A percentile compares a stretch with the other conserved stretches of the same genome.
Conservation (phyloP, 2,329 filamentous ascomycete species). For the Penicillium paneum region DNA sequence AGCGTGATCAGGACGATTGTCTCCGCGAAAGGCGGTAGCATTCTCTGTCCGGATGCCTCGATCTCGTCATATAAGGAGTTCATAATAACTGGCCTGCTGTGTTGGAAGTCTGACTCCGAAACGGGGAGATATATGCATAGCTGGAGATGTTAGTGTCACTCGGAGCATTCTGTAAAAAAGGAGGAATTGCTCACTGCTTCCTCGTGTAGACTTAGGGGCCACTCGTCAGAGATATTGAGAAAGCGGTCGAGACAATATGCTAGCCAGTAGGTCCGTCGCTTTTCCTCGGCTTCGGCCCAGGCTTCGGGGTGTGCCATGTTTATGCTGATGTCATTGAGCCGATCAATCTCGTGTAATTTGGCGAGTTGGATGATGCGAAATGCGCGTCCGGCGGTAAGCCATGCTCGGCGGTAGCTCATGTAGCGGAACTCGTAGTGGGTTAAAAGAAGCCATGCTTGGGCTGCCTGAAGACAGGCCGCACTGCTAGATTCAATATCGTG, state of each 20-base stretch:
- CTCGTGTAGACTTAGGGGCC: conserved; percentile 32
- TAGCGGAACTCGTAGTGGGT: conserved; percentile 40
- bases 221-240: conserved; percentile 27
- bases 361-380: conserved; percentile 40
- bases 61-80: conserved; percentile 20
- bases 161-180: not conserved
- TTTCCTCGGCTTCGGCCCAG: conserved; percentile 32
- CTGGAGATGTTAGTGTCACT: not conserved
- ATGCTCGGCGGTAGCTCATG: conserved; percentile 32
- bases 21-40: conserved; percentile 5
- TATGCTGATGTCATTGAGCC: not conserved
- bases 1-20: conserved; percentile 5
- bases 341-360: conserved; percentile 37
- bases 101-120: conserved; percentile 5
- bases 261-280: conserved; percentile 38
- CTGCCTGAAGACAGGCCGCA: conserved; percentile 1
- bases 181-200: conserved; percentile 1
- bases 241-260: conserved; percentile 37
- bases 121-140: conserved; percentile 20
- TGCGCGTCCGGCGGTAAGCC: conserved; percentile 38
- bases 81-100: conserved; percentile 9
- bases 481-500: not conserved
- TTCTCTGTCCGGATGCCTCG: conserved; percentile 2
- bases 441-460: conserved; percentile 40
- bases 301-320: not conserved